Base-by-base conservation (phyloP, 1,284 basidiomycete genomes). In the Wallemia ichthyophaga region DNA sequence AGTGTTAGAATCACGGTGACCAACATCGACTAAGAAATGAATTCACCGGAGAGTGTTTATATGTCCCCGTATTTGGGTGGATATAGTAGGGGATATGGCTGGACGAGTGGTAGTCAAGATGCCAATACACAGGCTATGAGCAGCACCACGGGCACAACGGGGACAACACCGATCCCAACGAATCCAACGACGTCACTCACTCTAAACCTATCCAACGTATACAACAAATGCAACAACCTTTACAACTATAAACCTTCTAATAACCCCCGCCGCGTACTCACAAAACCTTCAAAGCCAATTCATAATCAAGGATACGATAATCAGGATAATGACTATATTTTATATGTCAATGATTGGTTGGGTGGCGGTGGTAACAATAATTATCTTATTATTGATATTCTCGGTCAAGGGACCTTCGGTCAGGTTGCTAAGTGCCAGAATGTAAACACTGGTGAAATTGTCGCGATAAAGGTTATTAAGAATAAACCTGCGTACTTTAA, bases 391-490 rank as follows among this genome's bases (percentile, higher is more conserved):
- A 78, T 99, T 57, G 94, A 98, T 70, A 86, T 98, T 60, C 78
- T 99, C 28, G 92, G 92, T 17, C 92, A 98, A 70, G 92, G 92
- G 31, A 98, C 92, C 1, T 99, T 99, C 66, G 92, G 94, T 1
- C 92, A 99, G 70, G 92, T 99, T 26, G 94, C 98, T 68, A 98
- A 99, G 70, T 98, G 94, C 69, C 94, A 96, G 70, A 95, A 99
- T 69, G 92, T 96, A 83, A 86, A 91, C 71, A 96, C 86, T 33
- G 89, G 96, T 70, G 91, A 95, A 69, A 86, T 98, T 59, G 87
- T 94, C 54, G 94, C 94, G 17, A 92, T 98, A 62, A 98, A 98
- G 71, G 94, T 98, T 19, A 89, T 98, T 67, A 98, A 98, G 75
- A 98, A 98, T 72, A 98, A 98, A 71, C 92, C 92, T 1, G 92